These are phyloP conservation scores for Pythium sukuiense DNA, from an alignment of 352 stramenopile species.

Conservation along the genomic window DNA sequence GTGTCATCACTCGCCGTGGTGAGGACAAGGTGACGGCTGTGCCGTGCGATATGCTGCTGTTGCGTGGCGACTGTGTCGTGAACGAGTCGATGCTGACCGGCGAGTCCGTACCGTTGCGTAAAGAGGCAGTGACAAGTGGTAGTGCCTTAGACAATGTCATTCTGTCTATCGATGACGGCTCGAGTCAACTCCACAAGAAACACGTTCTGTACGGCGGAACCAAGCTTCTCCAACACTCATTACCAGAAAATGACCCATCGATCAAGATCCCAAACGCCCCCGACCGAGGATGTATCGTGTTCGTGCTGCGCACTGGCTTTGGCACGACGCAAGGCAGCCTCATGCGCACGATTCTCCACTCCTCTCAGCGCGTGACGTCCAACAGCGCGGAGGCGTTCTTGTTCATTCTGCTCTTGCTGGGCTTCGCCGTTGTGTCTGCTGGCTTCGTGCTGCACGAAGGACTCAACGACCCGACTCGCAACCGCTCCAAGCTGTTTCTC, in stretches of 20 bases:
- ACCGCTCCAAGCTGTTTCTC: conserved; percentile 90
- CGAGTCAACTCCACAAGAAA: conserved; percentile 42
- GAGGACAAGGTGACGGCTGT: conserved; percentile 38
- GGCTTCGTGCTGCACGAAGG: conserved; percentile 77
- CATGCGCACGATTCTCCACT: conserved; percentile 94
- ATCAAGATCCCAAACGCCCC: conserved; percentile 44
- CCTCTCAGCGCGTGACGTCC: conserved; percentile 88
- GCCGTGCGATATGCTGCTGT: conserved; percentile 91
- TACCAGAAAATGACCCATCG: conserved; percentile 10
- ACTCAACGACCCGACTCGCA: conserved; percentile 49
- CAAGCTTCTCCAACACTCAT: conserved; percentile 39
- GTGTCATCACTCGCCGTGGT: conserved; percentile 11
- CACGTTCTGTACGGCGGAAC: conserved; percentile 84
- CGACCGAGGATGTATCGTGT: conserved; percentile 84
- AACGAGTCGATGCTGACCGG: conserved; percentile 97
- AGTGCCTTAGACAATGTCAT: background rate
- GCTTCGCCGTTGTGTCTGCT: conserved; percentile 88
- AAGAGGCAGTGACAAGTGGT: conserved; percentile 59
- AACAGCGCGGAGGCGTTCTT: conserved; percentile 91
- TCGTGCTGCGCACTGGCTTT: conserved; percentile 93
- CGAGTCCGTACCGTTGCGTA: conserved; percentile 93
- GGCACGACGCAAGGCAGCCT: conserved; percentile 93
- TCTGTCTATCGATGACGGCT: conserved; percentile 34
- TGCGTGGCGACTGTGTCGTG: conserved; percentile 90
- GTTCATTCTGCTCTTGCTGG: conserved; percentile 92